Percentiles rank a stretch among this genome's conserved stretches.
Evolutionary conservation across 352 stramenopile species (phyloP).

Genomic region (Globisporangium takayamanum): DNA sequence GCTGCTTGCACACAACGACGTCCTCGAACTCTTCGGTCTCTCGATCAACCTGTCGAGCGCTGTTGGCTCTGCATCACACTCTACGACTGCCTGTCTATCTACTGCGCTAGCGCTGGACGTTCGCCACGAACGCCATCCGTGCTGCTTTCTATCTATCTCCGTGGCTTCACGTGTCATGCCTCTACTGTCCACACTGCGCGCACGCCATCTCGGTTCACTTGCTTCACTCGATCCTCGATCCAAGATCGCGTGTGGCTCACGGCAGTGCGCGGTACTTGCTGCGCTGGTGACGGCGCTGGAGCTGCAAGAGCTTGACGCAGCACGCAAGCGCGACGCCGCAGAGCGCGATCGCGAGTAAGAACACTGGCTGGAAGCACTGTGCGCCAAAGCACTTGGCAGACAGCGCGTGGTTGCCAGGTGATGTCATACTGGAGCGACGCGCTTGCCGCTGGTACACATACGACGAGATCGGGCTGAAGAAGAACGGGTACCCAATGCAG

Average conservation of each 20-base stretch:
- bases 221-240: background rate
- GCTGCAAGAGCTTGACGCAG: slow-evolving; percentile 31
- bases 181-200: too few relatives aligned
- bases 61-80: too few relatives aligned
- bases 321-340: slow-evolving; percentile 49
- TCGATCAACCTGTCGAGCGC: too few relatives aligned
- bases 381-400: slow-evolving; percentile 50
- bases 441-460: slow-evolving; percentile 51
- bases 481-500: slow-evolving; percentile 72
- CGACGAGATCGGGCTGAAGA: slow-evolving; percentile 70
- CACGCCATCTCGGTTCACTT: too few relatives aligned
- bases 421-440: background rate
- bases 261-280: slow-evolving; percentile 13
- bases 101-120: too few relatives aligned
- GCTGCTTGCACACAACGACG: too few relatives aligned
- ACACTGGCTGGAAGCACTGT: slow-evolving; percentile 60
- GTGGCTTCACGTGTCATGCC: too few relatives aligned
- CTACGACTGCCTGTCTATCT: too few relatives aligned
- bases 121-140: too few relatives aligned
- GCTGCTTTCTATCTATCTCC: too few relatives aligned
- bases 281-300: slow-evolving; percentile 20
- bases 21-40: too few relatives aligned
- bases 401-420: slow-evolving; percentile 11
- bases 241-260: background rate
- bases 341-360: slow-evolving; percentile 47